Evolutionary conservation across 352 stramenopile genomes (phyloP).

Genomic region (Globisporangium acanthophoron): DNA sequence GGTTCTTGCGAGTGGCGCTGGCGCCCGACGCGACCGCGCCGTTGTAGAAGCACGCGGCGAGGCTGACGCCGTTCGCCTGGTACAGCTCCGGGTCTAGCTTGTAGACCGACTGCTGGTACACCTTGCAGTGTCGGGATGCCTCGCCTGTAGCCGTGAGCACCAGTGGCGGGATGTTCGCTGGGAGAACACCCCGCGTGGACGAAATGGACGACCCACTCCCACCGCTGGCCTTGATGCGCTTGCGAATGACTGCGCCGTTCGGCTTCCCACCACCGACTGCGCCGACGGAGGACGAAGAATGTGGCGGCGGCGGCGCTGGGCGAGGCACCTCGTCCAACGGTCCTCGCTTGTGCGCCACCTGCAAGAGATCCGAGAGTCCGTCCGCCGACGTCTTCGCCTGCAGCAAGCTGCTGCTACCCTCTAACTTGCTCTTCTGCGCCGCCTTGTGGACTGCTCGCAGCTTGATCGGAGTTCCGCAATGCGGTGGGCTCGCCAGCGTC

Average conservation of each 20-base stretch:
- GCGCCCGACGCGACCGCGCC: neutral
- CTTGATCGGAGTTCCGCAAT: neutral
- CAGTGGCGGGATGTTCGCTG: constrained; percentile 1
- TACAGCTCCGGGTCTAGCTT: constrained; percentile 37
- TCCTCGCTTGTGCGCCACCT: constrained; percentile 14
- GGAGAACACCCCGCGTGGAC: constrained; percentile 2
- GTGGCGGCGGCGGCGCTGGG: neutral
- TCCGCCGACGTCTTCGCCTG: neutral
- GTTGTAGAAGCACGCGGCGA: constrained; percentile 27
- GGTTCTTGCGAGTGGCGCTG: constrained; percentile 24
- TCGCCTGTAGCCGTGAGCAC: constrained; percentile 10
- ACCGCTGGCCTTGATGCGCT: neutral
- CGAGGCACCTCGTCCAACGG: neutral
- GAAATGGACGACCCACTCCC: constrained; percentile 1
- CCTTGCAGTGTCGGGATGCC: constrained; percentile 1
- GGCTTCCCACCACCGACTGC: neutral
- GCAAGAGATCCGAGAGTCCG: constrained; percentile 23
- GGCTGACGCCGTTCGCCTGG: constrained; percentile 23
- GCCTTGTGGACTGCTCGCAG: neutral
- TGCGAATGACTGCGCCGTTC: neutral
- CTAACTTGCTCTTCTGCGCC: constrained; percentile 7
- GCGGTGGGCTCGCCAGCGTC: neutral
- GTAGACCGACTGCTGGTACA: constrained; percentile 39
- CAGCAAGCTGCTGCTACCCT: neutral
- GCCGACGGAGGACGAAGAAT: neutral